These are phyloP conservation scores for Royoungia palumana DNA, from an alignment of 768 basidiomycete genomes.

Conservation along the genomic window DNA sequence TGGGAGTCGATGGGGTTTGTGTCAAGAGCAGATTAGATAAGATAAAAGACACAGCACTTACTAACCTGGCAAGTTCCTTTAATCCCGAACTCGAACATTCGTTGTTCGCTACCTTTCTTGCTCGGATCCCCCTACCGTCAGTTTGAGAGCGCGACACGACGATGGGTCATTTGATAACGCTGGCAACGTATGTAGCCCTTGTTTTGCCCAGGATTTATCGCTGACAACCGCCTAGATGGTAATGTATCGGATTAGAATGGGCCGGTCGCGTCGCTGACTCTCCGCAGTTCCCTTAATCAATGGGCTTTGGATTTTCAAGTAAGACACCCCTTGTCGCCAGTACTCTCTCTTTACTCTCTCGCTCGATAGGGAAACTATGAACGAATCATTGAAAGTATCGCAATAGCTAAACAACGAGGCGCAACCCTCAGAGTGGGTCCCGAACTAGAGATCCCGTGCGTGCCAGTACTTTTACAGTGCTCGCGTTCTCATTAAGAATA, in stretches of 20 bases:
- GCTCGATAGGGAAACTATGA: conserved; percentile 79
- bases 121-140: neutral
- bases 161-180: conserved; percentile 85
- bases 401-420: conserved; percentile 81
- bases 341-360: neutral
- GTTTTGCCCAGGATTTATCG: neutral
- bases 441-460: conserved; percentile 92
- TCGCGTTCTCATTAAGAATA: conserved; percentile 28
- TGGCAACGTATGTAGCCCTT: conserved; percentile 67
- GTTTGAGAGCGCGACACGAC: neutral
- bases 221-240: conserved; percentile 24
- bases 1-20: conserved; percentile 23
- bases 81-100: too few relatives aligned
- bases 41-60: conserved; percentile 11
- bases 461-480: neutral
- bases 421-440: conserved; percentile 93
- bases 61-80: neutral
- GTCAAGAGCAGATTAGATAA: conserved; percentile 1
- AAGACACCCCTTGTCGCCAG: conserved; percentile 11
- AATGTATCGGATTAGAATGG: neutral
- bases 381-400: conserved; percentile 84
- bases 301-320: conserved; percentile 97
- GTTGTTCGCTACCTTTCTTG: conserved; percentile 1
- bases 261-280: conserved; percentile 10
- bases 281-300: conserved; percentile 83